Percentiles rank a stretch among this genome's conserved stretches.
Evolutionary conservation across 164 flowering plant genomes (phyloP).

Genomic region (grape (Vitis vinifera)): DNA sequence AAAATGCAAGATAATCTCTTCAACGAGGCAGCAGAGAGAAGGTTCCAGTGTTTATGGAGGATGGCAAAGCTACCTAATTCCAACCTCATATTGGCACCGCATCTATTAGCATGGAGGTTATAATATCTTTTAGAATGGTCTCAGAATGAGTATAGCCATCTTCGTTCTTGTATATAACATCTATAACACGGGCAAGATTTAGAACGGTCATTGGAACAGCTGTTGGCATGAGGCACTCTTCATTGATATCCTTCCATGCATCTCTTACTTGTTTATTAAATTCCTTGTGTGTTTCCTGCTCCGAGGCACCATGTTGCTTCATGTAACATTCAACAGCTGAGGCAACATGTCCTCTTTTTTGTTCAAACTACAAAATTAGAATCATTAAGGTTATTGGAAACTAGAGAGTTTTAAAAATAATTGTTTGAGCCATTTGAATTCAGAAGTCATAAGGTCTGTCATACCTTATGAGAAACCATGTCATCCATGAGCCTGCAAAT

Average conservation of each 20-base stretch:
- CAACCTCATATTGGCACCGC: constrained; percentile 12
- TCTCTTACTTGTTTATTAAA: constrained; percentile 8
- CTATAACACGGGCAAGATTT: constrained; percentile 31
- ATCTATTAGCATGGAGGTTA: constrained; percentile 14
- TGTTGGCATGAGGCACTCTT: constrained; percentile 24
- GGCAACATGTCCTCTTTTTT: constrained; percentile 32
- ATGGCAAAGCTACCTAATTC: too few relatives aligned
- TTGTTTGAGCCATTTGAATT: too few relatives aligned
- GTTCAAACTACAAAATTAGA: constrained; percentile 31
- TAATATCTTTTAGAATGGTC: not conserved
- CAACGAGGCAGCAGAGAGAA: not conserved
- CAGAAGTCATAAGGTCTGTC: too few relatives aligned
- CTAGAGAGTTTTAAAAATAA: too few relatives aligned
- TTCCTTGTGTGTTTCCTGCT: constrained; percentile 16
- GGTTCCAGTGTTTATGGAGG: not conserved
- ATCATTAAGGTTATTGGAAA: too few relatives aligned
- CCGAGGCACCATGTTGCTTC: constrained; percentile 23
- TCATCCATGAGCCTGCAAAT: constrained; percentile 36
- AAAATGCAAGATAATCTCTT: too few relatives aligned
- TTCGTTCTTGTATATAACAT: constrained; percentile 32
- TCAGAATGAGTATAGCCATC: constrained; percentile 35
- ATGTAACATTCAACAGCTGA: constrained; percentile 35
- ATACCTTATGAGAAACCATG: constrained; percentile 26
- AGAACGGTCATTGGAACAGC: constrained; percentile 17
- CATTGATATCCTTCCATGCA: constrained; percentile 56